Evolutionary conservation across 2,329 filamentous ascomycete species (phyloP), one percentile per base, ranked within the genome.

Genomic region (Dothideomycetes sp.): DNA sequence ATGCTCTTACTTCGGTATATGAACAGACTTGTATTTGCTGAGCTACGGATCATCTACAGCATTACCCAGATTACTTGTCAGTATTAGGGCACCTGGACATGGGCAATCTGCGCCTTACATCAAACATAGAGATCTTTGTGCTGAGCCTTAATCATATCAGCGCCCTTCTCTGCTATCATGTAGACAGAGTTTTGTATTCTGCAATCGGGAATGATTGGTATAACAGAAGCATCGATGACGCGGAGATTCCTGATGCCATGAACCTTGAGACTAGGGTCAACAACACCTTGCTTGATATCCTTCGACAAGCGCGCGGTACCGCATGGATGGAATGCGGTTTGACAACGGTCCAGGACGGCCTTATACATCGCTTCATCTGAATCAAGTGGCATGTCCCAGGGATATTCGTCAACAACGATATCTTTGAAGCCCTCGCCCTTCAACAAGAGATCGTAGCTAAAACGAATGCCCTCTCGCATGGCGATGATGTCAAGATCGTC

Each of bases 101-200:
- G n/a, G n/a, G n/a, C n/a, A n/a, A n/a, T n/a, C n/a, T n/a, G n/a
- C n/a, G n/a, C n/a, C n/a, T n/a, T n/a, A n/a, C n/a, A n/a, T n/a
- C n/a, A n/a, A n/a, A n/a, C n/a, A n/a, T 52, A 53, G 12, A 54
- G 32, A 18, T 62, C 56, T 5, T 52, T 52, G 44, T 69, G 56
- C 7, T 57, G 57, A 7, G 58, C 5, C 52, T 52, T 69, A 52
- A 71, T 69, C 38, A 64, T 50, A 51, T 70, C 66, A 18, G 67
- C 66, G 15, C 58, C 55, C 59, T 71, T 78, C 52, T 79, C 74
- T 4, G 61, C 74, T 41, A 77, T 52, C 67, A 72, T 73, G 47
- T 79, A 79, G 2, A 78, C 73, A 2, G 69, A 65, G 42, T 74
- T 76, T 52, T 78, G 73, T 35, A 76, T 76, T 1, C 73, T 66